Evolutionary conservation across 2,329 filamentous ascomycete species (phyloP).

Genomic region (Neofusicoccum kwambonambiense): DNA sequence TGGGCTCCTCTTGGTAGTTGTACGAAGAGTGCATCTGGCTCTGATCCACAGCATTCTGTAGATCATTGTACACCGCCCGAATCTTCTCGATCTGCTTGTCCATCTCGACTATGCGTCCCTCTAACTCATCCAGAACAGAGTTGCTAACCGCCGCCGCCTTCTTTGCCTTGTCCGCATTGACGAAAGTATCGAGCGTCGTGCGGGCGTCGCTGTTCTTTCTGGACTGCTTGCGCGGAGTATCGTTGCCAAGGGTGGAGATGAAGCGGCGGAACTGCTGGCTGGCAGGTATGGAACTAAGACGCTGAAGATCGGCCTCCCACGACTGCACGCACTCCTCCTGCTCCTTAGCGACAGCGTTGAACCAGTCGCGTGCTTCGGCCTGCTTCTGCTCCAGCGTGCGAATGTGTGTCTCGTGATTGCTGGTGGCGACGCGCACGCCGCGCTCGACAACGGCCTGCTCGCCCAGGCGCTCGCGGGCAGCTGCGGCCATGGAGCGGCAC

Average conservation of each 20-base stretch:
- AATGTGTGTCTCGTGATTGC: conserved; percentile 77
- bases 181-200: conserved; percentile 25
- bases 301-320: conserved; percentile 67
- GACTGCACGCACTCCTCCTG: conserved; percentile 62
- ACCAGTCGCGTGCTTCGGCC: conserved; percentile 69
- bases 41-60: conserved; percentile 44
- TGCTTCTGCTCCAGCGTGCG: conserved; percentile 71
- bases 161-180: conserved; percentile 58
- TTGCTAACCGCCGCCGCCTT: conserved; percentile 70
- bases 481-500: conserved; percentile 63
- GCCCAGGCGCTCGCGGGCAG: conserved; percentile 63
- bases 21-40: conserved; percentile 54
- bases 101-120: conserved; percentile 51
- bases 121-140: conserved; percentile 62
- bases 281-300: conserved; percentile 64
- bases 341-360: conserved; percentile 64
- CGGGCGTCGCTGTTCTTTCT: conserved; percentile 28
- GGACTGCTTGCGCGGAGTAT: conserved; percentile 26
- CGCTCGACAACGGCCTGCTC: conserved; percentile 76
- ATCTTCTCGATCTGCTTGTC: conserved; percentile 43
- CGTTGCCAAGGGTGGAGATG: conserved; percentile 23
- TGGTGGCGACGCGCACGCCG: conserved; percentile 79
- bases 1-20: conserved; percentile 61
- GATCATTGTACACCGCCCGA: conserved; percentile 43
- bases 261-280: conserved; percentile 62